Evolutionary conservation across 73 alveolate species (phyloP).

Genomic region (Paramecium caudatum): DNA sequence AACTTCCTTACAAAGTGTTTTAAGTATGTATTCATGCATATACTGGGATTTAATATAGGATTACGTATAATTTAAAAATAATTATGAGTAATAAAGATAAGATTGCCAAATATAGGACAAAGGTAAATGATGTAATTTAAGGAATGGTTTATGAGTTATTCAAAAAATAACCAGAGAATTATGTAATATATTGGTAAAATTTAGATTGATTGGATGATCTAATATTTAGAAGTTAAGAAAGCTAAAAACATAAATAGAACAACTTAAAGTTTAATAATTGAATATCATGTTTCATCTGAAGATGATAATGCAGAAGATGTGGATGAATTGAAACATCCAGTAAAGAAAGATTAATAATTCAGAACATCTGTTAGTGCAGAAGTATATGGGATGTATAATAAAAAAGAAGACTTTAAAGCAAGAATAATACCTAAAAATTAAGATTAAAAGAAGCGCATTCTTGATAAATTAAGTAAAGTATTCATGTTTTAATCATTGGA

Average conservation of each 20-base stretch:
- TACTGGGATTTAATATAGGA: too few relatives aligned
- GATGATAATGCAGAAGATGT: conserved; percentile 59
- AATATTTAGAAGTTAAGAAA: background rate
- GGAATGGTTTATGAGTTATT: conserved; percentile 41
- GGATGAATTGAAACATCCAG: background rate
- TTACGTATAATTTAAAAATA: too few relatives aligned
- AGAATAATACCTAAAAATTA: conserved; percentile 90
- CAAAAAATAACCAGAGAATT: conserved; percentile 55
- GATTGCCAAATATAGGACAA: conserved; percentile 31
- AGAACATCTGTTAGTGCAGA: conserved; percentile 96
- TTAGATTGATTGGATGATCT: conserved; percentile 68
- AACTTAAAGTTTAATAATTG: background rate
- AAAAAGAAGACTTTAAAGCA: conserved; percentile 88
- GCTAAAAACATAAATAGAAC: background rate
- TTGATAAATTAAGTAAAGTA: conserved; percentile 61
- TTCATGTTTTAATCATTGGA: conserved; percentile 82
- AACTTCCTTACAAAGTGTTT: background rate
- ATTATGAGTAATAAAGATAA: conserved; percentile 27
- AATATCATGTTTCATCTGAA: conserved; percentile 26
- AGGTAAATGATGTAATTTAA: conserved; percentile 36
- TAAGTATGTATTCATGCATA: background rate
- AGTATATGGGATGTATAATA: conserved; percentile 95
- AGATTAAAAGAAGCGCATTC: conserved; percentile 85
- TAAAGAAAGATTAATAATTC: conserved; percentile 20
- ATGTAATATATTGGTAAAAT: background rate